Evolutionary conservation across 148 eudicot genomes (phyloP), one percentile per base, ranked within the genome.

Genomic region (Diospyros lotus): DNA sequence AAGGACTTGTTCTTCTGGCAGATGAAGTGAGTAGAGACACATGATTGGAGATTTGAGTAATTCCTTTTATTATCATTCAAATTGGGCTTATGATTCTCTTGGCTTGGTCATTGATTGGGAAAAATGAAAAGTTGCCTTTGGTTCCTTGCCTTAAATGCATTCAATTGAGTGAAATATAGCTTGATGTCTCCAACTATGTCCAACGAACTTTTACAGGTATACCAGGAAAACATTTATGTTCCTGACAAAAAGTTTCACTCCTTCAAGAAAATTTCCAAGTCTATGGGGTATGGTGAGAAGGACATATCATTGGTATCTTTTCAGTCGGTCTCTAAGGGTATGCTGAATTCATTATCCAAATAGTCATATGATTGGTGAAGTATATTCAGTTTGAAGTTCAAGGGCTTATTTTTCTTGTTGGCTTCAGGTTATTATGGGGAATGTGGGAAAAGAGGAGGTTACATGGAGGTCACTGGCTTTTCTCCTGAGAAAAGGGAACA

Each of bases 381-480:
- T 43, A 48, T 71, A 74, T 71, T 63, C 39, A 56, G 18, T 56
- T 53, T 68, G 17, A 52, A 15, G 68, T 71, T 74, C 58, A 68
- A 55, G 53, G 69, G 51, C 44, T 28, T 40, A 8, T 1, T 65
- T 52, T 68, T 11, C 40, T 71, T 79, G 54, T 9, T 78, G 79
- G 59, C 18, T 64, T 61, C 75, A 95, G 98, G 98, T 41, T 95
- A 89, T 81, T 86, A 95, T 69, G 98, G 98, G 69, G 98, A 95
- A 83, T 95, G 98, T 76, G 98, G 97, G 38, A 92, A 92, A 81
- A 78, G 98, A 79, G 97, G 98, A 83, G 97, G 98, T 64, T 95
- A 92, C 84, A 95, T 95, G 98, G 98, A 95, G 74, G 86, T 95
- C 48, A 90, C 98, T 68, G 98, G 98, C 71, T 95, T 95, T 80